Conservation (phyloP, 768 basidiomycete genomes). For the Leucocoprinus sp. region DNA sequence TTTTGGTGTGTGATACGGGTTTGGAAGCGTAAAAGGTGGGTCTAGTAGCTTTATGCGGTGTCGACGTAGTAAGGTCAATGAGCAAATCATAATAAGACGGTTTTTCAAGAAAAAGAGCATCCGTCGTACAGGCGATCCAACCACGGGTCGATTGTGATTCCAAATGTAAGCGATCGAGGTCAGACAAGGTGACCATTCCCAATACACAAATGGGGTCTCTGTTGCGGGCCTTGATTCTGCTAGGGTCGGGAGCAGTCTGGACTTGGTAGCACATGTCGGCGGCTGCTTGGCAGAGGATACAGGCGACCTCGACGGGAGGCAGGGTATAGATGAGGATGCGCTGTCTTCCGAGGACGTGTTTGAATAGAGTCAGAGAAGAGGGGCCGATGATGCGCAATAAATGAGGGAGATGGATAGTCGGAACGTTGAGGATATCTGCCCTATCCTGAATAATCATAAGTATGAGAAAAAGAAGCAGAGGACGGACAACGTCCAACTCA, state of each 20-base stretch:
- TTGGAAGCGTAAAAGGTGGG: conserved; percentile 62
- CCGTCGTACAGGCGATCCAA: conserved; percentile 87
- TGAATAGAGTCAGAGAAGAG: conserved; percentile 70
- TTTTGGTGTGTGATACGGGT: conserved; percentile 28
- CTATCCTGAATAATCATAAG: conserved; percentile 12
- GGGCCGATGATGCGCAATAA: conserved; percentile 73
- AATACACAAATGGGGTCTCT: conserved; percentile 57
- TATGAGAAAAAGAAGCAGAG: conserved; percentile 1
- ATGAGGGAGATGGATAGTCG: conserved; percentile 67
- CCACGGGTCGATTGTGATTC: conserved; percentile 57
- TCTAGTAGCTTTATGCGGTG: conserved; percentile 49
- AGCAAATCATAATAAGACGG: conserved; percentile 73
- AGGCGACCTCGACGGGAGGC: conserved; percentile 75
- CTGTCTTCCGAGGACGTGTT: conserved; percentile 65
- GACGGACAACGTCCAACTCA: conserved; percentile 49
- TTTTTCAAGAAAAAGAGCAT: conserved; percentile 78
- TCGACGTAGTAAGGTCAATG: conserved; percentile 68
- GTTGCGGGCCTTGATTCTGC: conserved; percentile 13
- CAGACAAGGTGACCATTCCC: conserved; percentile 73
- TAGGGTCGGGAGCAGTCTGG: conserved; percentile 25
- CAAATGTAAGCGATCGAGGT: conserved; percentile 51
- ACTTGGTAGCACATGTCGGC: conserved; percentile 41
- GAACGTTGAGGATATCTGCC: conserved; percentile 22
- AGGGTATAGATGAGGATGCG: conserved; percentile 75
- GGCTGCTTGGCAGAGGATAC: conserved; percentile 65